These are phyloP conservation scores for Fusarium floridanum DNA, from an alignment of 2,329 filamentous ascomycete genomes.

Conservation along the genomic window DNA sequence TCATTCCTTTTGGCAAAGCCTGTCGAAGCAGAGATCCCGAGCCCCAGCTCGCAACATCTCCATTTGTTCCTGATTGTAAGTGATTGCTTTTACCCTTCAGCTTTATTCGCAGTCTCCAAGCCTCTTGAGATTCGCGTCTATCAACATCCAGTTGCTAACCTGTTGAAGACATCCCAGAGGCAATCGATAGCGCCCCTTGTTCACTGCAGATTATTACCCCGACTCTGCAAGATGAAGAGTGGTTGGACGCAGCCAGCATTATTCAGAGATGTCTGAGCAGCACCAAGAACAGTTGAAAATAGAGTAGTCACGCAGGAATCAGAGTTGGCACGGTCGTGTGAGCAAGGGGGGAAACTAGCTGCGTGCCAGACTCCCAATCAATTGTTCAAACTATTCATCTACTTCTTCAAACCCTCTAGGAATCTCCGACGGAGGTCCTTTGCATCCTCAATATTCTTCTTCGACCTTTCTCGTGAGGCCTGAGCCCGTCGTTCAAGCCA, in stretches of 20 bases:
- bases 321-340: no score
- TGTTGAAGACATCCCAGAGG: not conserved
- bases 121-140: not conserved
- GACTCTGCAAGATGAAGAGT: not conserved
- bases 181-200: not conserved
- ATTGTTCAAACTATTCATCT: no score
- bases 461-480: conserved; percentile 29
- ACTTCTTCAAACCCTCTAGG: not conserved
- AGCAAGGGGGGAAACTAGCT: no score
- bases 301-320: not conserved
- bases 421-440: conserved; percentile 17
- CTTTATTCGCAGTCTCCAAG: not conserved
- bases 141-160: not conserved
- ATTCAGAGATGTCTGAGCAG: not conserved
- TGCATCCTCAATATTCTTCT: conserved; percentile 26
- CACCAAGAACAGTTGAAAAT: not conserved
- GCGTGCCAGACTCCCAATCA: no score
- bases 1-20: not conserved
- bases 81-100: not conserved
- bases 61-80: not conserved
- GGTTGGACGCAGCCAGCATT: not conserved
- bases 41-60: not conserved
- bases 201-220: not conserved
- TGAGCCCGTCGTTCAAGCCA: conserved; percentile 43
- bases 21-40: not conserved